Conservation (phyloP, 345 rosid genomes). For the Ceriops zippeliana region DNA sequence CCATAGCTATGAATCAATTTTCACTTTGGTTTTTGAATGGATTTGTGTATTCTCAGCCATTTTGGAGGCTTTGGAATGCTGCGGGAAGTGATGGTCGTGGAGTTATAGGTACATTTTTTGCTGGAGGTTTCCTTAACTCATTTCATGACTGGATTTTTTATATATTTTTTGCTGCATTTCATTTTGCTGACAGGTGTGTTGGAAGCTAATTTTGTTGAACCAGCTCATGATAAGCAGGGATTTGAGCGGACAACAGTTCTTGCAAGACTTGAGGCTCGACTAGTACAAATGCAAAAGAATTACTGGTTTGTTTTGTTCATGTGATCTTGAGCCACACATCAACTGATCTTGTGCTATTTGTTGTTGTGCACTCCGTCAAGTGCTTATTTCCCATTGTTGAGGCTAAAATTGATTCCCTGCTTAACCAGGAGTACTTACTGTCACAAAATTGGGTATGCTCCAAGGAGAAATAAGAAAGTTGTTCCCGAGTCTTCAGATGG, state of each 20-base stretch:
- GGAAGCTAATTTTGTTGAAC: constrained; percentile 95
- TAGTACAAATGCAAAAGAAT: constrained; percentile 74
- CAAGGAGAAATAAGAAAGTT: constrained; percentile 42
- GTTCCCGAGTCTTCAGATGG: constrained; percentile 24
- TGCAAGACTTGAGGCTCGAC: constrained; percentile 72
- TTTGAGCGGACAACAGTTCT: constrained; percentile 91
- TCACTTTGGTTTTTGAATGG: constrained; percentile 2
- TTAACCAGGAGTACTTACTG: constrained; percentile 54
- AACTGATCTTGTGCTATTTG: neutral
- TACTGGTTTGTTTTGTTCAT: constrained; percentile 58
- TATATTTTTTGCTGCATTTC: constrained; percentile 11
- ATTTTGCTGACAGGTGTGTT: constrained; percentile 55
- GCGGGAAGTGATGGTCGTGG: constrained; percentile 95
- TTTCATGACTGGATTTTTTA: constrained; percentile 2
- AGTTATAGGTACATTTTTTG: constrained; percentile 56
- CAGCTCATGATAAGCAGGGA: constrained; percentile 97
- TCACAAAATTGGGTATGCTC: constrained; percentile 81
- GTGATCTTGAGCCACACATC: neutral
- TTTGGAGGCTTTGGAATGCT: constrained; percentile 98
- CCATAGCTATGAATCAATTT: too few species aligned
- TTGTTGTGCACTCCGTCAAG: neutral
- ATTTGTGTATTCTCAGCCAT: constrained; percentile 53
- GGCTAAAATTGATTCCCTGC: constrained; percentile 4
- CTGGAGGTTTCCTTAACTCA: constrained; percentile 2
- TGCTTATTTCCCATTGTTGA: neutral